Evolutionary conservation across 352 stramenopile species (phyloP), one percentile per base, ranked within the genome.

Genomic region (Globisporangium spinosum): DNA sequence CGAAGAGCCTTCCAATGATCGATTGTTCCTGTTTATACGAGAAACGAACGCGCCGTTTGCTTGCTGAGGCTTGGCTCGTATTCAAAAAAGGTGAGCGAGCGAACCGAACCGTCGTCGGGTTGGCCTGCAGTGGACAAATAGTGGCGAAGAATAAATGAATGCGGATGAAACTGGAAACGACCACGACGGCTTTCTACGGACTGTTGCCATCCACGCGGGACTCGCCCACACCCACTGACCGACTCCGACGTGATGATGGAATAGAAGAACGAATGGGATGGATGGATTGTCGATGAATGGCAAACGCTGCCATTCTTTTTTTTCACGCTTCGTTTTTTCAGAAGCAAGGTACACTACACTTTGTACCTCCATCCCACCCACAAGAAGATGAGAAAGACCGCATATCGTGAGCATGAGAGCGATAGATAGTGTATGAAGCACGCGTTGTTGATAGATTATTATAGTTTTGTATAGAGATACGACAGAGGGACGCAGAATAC

Each of bases 281-380:
- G 29, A 32, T 32, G 22, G 23, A 58, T 58, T 58, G 51, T 58
- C 51, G 51, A 58, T 23, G 51, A 35, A 58, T 34, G 51, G 51
- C 51, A n/a, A n/a, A 34, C 51, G 22, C 13, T 34, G 13, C 22
- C 23, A 35, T 58, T 58, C 51, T 32, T 58, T 58, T 57, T 20
- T 58, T 58, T 58, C 51, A 43, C 10, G 12, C 35, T 43, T 10
- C 35, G 35, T 43, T 43, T 43, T 40, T 40, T 13, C 34, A 40
- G 10, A 40, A 10, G 34, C 34, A 40, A 40, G 34, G 34, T 40
- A 9, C 29, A 32, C 29, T 32, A 32, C 29, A 32, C 29, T 32
- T 32, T 32, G 29, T 32, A 8, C 29, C 29, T 43, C 35, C 35
- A 43, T 15, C 35, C 35, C 35, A 43, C 10, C 35, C 10, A 43